phyloP scores from a whole-genome alignment of 1,284 basidiomycete species.

The Albatrellus sp. region DNA sequence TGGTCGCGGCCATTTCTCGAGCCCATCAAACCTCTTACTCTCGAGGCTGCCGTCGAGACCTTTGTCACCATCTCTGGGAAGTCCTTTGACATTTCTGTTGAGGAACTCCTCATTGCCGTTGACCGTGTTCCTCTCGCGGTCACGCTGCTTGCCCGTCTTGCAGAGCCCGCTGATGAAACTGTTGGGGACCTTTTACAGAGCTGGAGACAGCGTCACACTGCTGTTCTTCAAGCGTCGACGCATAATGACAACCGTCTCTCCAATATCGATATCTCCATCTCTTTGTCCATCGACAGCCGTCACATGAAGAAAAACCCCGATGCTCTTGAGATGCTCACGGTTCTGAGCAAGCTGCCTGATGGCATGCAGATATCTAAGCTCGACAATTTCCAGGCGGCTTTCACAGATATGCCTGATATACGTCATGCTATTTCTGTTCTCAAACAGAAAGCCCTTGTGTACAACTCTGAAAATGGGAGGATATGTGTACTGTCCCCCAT shows the following conservation, averaged over 20 bases:
- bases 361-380: constrained; percentile 4
- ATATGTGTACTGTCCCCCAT: constrained; percentile 4
- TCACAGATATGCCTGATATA: constrained; percentile 1
- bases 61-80: constrained; percentile 3
- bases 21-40: constrained; percentile 1
- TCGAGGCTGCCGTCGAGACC: constrained; percentile 2
- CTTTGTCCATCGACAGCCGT: constrained; percentile 5
- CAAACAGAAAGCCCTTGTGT: constrained; percentile 2
- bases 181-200: not conserved
- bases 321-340: constrained; percentile 3
- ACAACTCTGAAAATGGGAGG: not conserved
- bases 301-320: constrained; percentile 2
- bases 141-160: constrained; percentile 8
- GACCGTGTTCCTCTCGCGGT: constrained; percentile 9
- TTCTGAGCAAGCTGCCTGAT: constrained; percentile 8
- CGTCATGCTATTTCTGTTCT: not conserved
- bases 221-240: not conserved
- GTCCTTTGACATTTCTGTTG: not conserved
- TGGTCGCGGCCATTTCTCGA: constrained; percentile 7
- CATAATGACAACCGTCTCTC: not conserved
- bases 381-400: not conserved
- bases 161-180: not conserved
- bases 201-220: constrained; percentile 4
- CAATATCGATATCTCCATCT: constrained; percentile 7
- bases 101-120: constrained; percentile 3